Base-by-base conservation (phyloP, 345 rosid genomes). In the Nasturtium officinale region DNA sequence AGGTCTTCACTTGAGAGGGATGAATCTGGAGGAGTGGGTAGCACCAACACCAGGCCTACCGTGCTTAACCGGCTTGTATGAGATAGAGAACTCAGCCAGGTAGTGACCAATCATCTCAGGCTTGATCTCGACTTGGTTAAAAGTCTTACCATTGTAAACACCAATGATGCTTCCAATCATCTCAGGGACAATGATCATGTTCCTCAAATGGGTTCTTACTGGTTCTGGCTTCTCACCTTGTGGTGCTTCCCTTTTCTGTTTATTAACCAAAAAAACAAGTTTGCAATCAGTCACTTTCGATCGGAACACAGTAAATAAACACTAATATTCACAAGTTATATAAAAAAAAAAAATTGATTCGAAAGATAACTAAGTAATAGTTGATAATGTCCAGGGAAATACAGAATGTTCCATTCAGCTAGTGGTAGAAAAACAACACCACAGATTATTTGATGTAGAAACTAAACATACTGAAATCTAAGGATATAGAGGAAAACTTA, bases 21-120 rank as follows among this genome's bases (percentile, higher is more conserved):
- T 93, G 84, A 93, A 93, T 87, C 98, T 83, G 7, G 98, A 93
- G 3, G 98, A 93, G 74, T 93, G 98, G 57, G 98, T 93, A 69
- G 98, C 98, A 82, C 98, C 98, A 21, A 89, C 83, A 80, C 98
- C 97, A 9, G 97, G 98, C 75, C 94, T 89, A 56, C 98, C 98
- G 4, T 93, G 98, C 96, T 90, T 93, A 5, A 93, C 96, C 2
- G 98, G 97, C 86, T 89, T 89, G 90, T 89, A 89, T 6, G 88
- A 82, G 77, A 89, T 87, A 2, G 96, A 89, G 82, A 89, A 89
- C 77, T 89, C 96, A 20, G 96, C 96, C 32, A 89, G 73, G 81
- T 89, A 89, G 62, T 89, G 92, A 21, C 92, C 83, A 68, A 93
- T 93, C 98, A 93, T 93, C 77, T 93, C 98, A 0, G 96, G 97